Evolutionary conservation across 148 eudicot genomes (phyloP).

Genomic region (Nyssa sinensis): DNA sequence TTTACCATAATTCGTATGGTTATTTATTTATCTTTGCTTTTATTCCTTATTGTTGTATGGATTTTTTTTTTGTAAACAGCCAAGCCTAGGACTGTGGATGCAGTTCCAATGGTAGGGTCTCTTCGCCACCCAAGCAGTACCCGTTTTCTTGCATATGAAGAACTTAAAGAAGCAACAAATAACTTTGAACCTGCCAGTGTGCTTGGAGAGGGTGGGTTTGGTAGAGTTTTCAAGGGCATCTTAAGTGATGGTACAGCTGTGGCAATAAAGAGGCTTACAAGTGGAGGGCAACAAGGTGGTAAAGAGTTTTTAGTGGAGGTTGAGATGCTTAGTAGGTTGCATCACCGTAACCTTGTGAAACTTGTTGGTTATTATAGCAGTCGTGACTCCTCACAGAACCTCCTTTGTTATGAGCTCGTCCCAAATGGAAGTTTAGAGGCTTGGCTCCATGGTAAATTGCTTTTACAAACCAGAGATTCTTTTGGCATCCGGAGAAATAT

Average conservation of each 20-base stretch:
- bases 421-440: conserved; percentile 95
- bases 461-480: background rate
- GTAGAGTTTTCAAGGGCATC: conserved; percentile 84
- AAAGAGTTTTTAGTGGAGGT: conserved; percentile 92
- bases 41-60: too few relatives aligned
- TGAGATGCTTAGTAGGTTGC: conserved; percentile 97
- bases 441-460: conserved; percentile 98
- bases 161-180: conserved; percentile 87
- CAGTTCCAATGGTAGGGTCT: conserved; percentile 60
- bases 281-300: conserved; percentile 91
- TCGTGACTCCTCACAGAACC: conserved; percentile 77
- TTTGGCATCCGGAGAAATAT: conserved; percentile 4
- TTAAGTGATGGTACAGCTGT: conserved; percentile 88
- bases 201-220: conserved; percentile 98
- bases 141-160: conserved; percentile 81
- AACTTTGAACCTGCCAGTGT: conserved; percentile 75
- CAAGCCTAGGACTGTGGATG: conserved; percentile 51
- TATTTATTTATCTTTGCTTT: too few relatives aligned
- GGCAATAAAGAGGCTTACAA: conserved; percentile 90
- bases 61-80: conserved; percentile 30
- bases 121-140: conserved; percentile 85
- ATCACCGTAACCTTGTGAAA: conserved; percentile 95
- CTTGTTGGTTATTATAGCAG: conserved; percentile 89
- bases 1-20: too few relatives aligned
- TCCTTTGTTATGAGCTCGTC: conserved; percentile 96